Conservation (phyloP, 805 yeast genomes). For the Zygosaccharomyces bisporus region DNA sequence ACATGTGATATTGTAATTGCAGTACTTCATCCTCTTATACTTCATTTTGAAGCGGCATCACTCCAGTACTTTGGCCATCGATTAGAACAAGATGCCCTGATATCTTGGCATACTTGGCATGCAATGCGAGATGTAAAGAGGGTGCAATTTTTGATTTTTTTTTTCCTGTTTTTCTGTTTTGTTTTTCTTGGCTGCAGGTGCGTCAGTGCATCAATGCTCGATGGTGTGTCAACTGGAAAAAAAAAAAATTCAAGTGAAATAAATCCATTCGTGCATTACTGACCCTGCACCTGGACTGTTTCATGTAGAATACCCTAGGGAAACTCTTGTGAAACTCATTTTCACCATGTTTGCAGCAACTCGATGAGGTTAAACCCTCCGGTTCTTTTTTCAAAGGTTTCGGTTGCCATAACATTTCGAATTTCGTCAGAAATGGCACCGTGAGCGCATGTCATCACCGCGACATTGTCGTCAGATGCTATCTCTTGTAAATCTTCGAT, state of each 20-base stretch:
- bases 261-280: not conserved
- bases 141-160: not conserved
- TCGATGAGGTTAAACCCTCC: conserved; percentile 49
- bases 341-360: conserved; percentile 55
- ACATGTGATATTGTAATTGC: not conserved
- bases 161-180: not conserved
- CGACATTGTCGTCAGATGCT: conserved; percentile 38
- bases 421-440: conserved; percentile 49
- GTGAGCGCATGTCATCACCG: conserved; percentile 54
- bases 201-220: not conserved
- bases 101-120: not conserved
- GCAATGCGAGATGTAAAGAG: not conserved
- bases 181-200: not conserved
- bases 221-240: not conserved
- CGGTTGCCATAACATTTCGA: conserved; percentile 41
- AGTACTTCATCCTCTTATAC: not conserved
- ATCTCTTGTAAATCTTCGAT: conserved; percentile 38
- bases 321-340: not conserved
- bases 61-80: too few species aligned
- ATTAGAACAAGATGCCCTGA: not conserved
- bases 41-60: too few species aligned
- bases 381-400: conserved; percentile 28
- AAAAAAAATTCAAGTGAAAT: too few species aligned
- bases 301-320: not conserved
- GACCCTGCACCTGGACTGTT: not conserved